Percentiles rank a stretch among this genome's conserved stretches.
phyloP scores from a whole-genome alignment of 257 asterid species.

The Nicotiana attenuata region DNA sequence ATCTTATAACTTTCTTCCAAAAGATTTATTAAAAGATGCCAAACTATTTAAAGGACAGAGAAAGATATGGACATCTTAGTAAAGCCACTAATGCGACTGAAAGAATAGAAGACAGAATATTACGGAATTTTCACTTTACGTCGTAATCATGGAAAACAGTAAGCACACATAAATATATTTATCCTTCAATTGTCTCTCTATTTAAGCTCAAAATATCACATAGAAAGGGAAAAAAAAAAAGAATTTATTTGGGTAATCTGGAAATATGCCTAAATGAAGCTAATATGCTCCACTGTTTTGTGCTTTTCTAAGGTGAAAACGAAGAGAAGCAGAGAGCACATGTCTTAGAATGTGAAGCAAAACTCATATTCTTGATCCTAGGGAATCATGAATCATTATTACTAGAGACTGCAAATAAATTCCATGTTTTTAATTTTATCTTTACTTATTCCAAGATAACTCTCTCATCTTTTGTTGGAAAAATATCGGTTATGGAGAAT shows the following conservation, averaged over 20 bases:
- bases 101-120: background rate
- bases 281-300: too few species aligned
- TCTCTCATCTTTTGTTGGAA: too few species aligned
- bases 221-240: background rate
- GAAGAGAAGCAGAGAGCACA: background rate
- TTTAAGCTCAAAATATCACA: background rate
- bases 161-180: background rate
- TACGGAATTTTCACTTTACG: background rate
- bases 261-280: too few species aligned
- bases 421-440: too few species aligned
- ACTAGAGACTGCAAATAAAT: too few species aligned
- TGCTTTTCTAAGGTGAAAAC: too few species aligned
- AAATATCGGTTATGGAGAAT: too few species aligned
- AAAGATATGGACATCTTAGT: background rate
- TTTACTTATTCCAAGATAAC: too few species aligned
- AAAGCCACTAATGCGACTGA: background rate
- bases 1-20: background rate
- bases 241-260: too few species aligned
- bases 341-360: background rate
- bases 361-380: background rate
- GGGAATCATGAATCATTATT: background rate
- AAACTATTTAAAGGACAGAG: background rate
- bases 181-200: background rate
- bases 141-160: background rate
- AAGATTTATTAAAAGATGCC: background rate